Evolutionary conservation across 139 green algal species (phyloP), one percentile per base, ranked within the genome.

Genomic region (Coelastrella sp.): DNA sequence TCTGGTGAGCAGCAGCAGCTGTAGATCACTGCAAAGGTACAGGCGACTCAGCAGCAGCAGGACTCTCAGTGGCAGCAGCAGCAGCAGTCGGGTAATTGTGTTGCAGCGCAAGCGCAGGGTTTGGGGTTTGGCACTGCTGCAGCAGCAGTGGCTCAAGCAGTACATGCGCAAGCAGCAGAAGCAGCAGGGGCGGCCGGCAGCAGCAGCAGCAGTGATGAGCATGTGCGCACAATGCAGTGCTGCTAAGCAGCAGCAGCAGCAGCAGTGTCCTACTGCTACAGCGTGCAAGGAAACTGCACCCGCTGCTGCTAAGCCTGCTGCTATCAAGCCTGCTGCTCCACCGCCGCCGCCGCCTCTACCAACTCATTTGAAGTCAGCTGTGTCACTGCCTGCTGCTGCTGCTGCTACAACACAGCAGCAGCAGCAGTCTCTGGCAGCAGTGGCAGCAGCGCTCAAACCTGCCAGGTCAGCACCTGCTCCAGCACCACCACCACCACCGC

Each of bases 311-410:
- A 13, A 25, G n/a, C n/a, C n/a, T n/a, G n/a, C n/a, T n/a, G n/a
- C n/a, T n/a, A n/a, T n/a, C n/a, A n/a, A n/a, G n/a, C n/a, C 69
- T n/a, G 68, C 68, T 60, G 68, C 72, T 30, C 72, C 43, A 8
- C 72, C 45, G 11, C 72, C 72, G 2, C 72, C 72, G 30, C 72
- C 68, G 37, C 68, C 68, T 3, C 40, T 15, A 35, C 68, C 68
- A 6, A 21, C 43, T 27, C 68, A 77, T 11, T 27, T 59, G 23
- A 45, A 57, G 21, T 64, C 68, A n/a, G 38, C 38, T 21, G 21
- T 2, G 5, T 32, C 68, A 77, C 21, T 34, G 23, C 38, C 68
- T 59, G 68, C 68, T 59, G 68, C 68, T 59, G 68, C 68, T 77
- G 68, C 68, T 59, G 38, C 37, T 57, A 5, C 68, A 37, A 25